Evolutionary conservation across 1,139 yeast genomes (phyloP).

Genomic region (Scheffersomyces titani): DNA sequence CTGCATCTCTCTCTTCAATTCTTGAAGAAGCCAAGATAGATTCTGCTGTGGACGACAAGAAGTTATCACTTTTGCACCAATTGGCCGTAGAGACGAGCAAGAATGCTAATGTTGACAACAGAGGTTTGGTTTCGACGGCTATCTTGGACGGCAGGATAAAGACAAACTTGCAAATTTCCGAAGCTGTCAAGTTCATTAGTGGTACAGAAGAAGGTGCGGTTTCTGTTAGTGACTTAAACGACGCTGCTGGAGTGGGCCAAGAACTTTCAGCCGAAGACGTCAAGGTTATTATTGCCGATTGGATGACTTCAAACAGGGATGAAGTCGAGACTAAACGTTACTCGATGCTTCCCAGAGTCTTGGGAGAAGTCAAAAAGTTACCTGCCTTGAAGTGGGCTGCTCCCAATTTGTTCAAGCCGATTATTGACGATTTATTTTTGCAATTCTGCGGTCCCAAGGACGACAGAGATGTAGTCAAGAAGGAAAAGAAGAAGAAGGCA

Average conservation of each 20-base stretch:
- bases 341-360: slow-evolving; percentile 68
- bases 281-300: slow-evolving; percentile 54
- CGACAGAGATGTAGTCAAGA: slow-evolving; percentile 84
- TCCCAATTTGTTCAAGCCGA: slow-evolving; percentile 81
- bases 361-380: slow-evolving; percentile 74
- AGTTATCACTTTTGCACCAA: slow-evolving; percentile 68
- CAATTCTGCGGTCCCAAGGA: slow-evolving; percentile 89
- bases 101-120: slow-evolving; percentile 40
- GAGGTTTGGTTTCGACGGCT: slow-evolving; percentile 57
- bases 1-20: slow-evolving; percentile 64
- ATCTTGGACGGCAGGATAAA: slow-evolving; percentile 65
- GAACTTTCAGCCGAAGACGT: slow-evolving; percentile 69
- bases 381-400: slow-evolving; percentile 89
- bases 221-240: slow-evolving; percentile 49
- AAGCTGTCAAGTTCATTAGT: slow-evolving; percentile 74
- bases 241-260: slow-evolving; percentile 80
- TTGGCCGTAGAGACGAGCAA: slow-evolving; percentile 66
- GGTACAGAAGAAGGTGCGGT: slow-evolving; percentile 42
- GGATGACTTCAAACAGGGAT: slow-evolving; percentile 57
- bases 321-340: slow-evolving; percentile 74
- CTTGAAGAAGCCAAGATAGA: slow-evolving; percentile 40
- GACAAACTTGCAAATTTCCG: slow-evolving; percentile 72
- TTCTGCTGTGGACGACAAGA: slow-evolving; percentile 39
- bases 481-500: slow-evolving; percentile 65
- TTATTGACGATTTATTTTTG: slow-evolving; percentile 73